These are phyloP conservation scores for Kodamaea kaohsiungensis DNA, from an alignment of 805 yeast species.

Conservation along the genomic window DNA sequence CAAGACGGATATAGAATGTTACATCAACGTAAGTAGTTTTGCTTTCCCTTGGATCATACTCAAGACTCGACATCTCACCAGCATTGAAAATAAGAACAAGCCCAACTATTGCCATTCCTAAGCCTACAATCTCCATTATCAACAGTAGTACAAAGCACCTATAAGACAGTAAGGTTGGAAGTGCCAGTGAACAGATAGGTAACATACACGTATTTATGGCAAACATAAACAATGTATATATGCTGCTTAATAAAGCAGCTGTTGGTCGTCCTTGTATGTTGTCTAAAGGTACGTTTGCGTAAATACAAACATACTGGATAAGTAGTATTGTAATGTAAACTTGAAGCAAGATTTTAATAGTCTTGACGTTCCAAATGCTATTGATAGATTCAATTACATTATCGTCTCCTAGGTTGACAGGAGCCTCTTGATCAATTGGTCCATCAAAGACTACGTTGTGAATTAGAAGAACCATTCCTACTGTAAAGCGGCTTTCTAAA, in stretches of 20 bases:
- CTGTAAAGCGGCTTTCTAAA: background rate
- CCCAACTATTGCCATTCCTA: background rate
- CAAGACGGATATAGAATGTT: conserved; percentile 28
- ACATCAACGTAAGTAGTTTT: conserved; percentile 24
- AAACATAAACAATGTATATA: conserved; percentile 22
- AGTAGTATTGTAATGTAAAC: conserved; percentile 24
- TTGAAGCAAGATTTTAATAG: conserved; percentile 14
- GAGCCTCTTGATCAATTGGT: background rate
- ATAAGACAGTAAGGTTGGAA: conserved; percentile 18
- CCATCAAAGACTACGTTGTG: conserved; percentile 9
- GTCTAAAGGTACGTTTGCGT: conserved; percentile 35
- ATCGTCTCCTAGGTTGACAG: background rate
- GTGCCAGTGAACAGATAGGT: conserved; percentile 25
- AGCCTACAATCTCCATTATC: conserved; percentile 4
- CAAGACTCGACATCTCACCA: conserved; percentile 12
- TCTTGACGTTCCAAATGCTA: conserved; percentile 17
- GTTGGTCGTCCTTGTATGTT: conserved; percentile 34
- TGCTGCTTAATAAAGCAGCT: conserved; percentile 20
- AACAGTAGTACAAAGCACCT: conserved; percentile 18
- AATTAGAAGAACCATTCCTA: conserved; percentile 1
- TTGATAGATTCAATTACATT: background rate
- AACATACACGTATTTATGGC: conserved; percentile 19
- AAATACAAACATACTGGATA: conserved; percentile 30
- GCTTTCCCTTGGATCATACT: conserved; percentile 18
- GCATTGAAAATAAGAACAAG: background rate